Conservation (phyloP, 108 stramenopile genomes). For the Parmales sp. region DNA sequence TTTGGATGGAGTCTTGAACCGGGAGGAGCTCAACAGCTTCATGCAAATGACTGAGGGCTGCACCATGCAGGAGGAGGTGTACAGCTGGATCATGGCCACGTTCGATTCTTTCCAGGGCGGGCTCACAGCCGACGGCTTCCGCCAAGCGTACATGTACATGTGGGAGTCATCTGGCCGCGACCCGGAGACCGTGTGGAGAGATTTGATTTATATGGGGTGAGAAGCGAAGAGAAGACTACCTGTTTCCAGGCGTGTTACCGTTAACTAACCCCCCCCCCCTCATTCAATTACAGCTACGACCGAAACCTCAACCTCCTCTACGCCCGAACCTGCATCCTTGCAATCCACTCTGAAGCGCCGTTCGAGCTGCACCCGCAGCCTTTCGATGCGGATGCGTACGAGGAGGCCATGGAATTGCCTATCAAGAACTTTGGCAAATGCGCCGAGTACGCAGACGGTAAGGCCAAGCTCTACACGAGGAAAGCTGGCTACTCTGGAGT, state of each 20-base stretch:
- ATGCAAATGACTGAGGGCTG: slow-evolving; percentile 3
- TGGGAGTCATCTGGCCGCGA: background rate
- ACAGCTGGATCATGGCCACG: slow-evolving; percentile 2
- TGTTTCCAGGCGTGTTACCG: too few relatives aligned
- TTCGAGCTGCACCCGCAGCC: slow-evolving; percentile 13
- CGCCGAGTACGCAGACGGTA: slow-evolving; percentile 11
- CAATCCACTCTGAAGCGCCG: slow-evolving; percentile 8
- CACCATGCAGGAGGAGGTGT: background rate
- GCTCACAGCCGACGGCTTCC: slow-evolving; percentile 3
- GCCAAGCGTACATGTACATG: slow-evolving; percentile 10
- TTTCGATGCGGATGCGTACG: slow-evolving; percentile 5
- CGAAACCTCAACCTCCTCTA: slow-evolving; percentile 1
- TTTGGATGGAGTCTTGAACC: slow-evolving; percentile 4
- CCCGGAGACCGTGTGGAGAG: slow-evolving; percentile 11
- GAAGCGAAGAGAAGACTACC: too few relatives aligned
- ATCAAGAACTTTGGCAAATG: slow-evolving; percentile 9
- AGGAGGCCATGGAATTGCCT: slow-evolving; percentile 18
- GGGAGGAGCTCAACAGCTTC: background rate
- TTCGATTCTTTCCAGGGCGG: slow-evolving; percentile 2
- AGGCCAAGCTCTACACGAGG: slow-evolving; percentile 16
- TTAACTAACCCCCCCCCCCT: too few relatives aligned
- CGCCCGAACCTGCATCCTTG: slow-evolving; percentile 11
- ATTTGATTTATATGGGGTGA: slow-evolving; percentile 13
- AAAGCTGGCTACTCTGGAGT: slow-evolving; percentile 13
- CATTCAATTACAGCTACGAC: too few relatives aligned